Conservation (phyloP, 73 alveolate genomes). For the Effrenium voratum region DNA sequence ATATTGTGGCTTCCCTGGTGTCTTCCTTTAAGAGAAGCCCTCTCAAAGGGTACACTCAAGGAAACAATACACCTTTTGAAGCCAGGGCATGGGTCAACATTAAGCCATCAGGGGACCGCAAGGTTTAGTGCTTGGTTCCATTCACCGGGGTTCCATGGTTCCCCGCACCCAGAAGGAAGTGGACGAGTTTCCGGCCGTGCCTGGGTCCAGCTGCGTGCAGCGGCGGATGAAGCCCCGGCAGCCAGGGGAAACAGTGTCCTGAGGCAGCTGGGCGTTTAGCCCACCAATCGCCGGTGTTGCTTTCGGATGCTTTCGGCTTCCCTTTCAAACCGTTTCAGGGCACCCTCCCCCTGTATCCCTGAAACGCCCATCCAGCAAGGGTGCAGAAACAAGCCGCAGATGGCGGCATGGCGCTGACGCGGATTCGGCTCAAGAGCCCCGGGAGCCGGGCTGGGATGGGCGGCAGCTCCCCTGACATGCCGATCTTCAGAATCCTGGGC, state of each 20-base stretch:
- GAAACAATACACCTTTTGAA: background rate
- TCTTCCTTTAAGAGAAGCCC: background rate
- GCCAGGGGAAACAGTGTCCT: slow-evolving; percentile 74
- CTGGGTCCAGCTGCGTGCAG: slow-evolving; percentile 91
- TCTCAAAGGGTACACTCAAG: background rate
- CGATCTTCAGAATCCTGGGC: slow-evolving; percentile 78
- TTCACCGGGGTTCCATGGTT: background rate
- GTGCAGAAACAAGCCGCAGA: too few relatives aligned
- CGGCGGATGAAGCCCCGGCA: slow-evolving; percentile 88
- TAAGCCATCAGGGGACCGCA: too few relatives aligned
- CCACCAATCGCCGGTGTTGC: too few relatives aligned
- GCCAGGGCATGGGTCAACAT: background rate
- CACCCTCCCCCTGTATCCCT: too few relatives aligned
- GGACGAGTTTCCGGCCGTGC: background rate
- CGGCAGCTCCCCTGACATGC: slow-evolving; percentile 90
- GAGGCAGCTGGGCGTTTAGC: too few relatives aligned
- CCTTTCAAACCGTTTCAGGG: too few relatives aligned
- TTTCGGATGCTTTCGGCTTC: too few relatives aligned
- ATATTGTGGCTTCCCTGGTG: background rate
- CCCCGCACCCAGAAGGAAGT: too few relatives aligned
- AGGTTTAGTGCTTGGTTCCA: background rate
- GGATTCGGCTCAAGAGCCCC: slow-evolving; percentile 32
- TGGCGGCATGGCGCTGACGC: slow-evolving; percentile 24
- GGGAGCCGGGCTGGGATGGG: slow-evolving; percentile 57
- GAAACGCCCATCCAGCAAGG: too few relatives aligned